phyloP scores from a whole-genome alignment of 2,329 filamentous ascomycete species.

The Podosphaera xanthii region DNA sequence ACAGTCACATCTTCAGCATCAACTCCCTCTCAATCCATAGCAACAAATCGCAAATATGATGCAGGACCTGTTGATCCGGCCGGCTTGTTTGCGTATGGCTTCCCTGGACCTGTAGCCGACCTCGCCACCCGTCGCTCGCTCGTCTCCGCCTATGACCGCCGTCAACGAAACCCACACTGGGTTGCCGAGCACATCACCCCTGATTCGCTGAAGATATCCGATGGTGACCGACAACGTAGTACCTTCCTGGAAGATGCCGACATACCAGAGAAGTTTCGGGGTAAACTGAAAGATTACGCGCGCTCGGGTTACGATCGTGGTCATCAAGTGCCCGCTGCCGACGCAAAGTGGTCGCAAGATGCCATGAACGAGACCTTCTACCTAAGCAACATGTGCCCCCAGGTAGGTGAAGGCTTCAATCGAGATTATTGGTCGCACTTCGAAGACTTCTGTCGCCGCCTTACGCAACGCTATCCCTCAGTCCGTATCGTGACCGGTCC shows the following conservation, averaged over 20 bases:
- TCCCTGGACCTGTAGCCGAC: conserved; percentile 76
- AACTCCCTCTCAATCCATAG: conserved; percentile 1
- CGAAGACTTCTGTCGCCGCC: conserved; percentile 79
- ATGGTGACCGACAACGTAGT: conserved; percentile 67
- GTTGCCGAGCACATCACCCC: conserved; percentile 92
- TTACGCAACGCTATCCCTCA: conserved; percentile 60
- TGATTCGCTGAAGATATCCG: conserved; percentile 48
- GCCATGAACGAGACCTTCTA: conserved; percentile 93
- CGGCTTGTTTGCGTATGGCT: conserved; percentile 67
- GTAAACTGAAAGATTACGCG: conserved; percentile 80
- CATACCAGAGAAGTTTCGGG: conserved; percentile 73
- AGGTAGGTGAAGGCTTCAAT: conserved; percentile 96
- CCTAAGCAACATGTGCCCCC: conserved; percentile 91
- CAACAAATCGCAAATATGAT: conserved; percentile 8
- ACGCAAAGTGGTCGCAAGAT: conserved; percentile 82
- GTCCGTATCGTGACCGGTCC: conserved; percentile 87
- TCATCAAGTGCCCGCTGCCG: conserved; percentile 90
- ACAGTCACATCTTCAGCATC: conserved; percentile 14
- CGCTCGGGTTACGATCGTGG: conserved; percentile 87
- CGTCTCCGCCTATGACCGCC: conserved; percentile 74
- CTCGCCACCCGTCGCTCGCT: conserved; percentile 54
- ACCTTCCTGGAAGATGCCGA: conserved; percentile 58
- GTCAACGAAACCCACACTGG: conserved; percentile 80
- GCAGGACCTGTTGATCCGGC: conserved; percentile 42
- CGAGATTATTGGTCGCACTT: conserved; percentile 98